These are phyloP conservation scores for Fremontodendron californicum DNA, from an alignment of 345 rosid species.

Conservation along the genomic window DNA sequence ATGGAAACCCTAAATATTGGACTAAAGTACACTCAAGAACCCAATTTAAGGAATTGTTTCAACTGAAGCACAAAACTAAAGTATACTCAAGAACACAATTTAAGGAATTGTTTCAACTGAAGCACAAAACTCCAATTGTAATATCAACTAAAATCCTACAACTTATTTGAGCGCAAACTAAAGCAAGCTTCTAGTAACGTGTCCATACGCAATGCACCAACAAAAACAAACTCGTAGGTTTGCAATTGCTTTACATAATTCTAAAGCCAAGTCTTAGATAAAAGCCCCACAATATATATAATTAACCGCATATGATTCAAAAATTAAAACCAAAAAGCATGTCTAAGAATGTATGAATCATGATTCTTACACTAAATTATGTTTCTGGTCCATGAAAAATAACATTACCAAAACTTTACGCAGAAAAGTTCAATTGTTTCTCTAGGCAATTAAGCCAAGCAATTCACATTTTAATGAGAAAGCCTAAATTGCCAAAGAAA, in stretches of 20 bases:
- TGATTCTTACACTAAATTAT: neutral
- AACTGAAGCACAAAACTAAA: no score
- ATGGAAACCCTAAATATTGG: neutral
- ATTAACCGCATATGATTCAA: neutral
- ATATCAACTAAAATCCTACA: neutral
- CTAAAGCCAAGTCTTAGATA: neutral
- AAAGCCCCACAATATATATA: no score
- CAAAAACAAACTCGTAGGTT: neutral
- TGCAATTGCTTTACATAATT: neutral
- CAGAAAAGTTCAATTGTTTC: neutral
- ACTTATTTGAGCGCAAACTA: neutral
- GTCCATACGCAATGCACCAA: neutral
- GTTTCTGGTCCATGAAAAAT: neutral
- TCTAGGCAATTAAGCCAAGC: neutral
- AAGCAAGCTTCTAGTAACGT: neutral
- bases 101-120: neutral
- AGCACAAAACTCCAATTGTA: neutral
- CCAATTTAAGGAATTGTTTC: neutral
- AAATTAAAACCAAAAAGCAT: no score
- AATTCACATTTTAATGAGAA: neutral
- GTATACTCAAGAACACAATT: no score
- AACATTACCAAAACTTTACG: neutral
- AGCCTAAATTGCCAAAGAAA: neutral
- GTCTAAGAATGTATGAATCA: neutral
- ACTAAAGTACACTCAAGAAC: neutral